Evolutionary conservation across 371 early-diverging fungal species (phyloP).

Genomic region (Coemansia sp.): DNA sequence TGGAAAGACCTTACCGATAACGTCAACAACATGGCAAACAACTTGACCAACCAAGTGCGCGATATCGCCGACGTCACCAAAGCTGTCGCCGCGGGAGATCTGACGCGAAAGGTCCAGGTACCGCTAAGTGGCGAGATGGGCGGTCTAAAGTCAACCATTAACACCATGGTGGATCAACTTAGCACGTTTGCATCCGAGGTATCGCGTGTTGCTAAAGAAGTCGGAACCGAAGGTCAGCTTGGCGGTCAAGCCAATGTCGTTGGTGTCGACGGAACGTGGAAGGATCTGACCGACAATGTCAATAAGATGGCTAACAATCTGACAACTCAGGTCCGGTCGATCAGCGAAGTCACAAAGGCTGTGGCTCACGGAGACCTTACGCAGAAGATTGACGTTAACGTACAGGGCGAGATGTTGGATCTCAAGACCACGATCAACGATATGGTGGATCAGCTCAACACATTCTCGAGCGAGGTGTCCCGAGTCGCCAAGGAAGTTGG

Average conservation of each 20-base stretch:
- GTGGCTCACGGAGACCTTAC: conserved; percentile 57
- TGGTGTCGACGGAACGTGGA: conserved; percentile 59
- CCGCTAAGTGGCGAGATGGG: conserved; percentile 66
- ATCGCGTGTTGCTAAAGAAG: conserved; percentile 41
- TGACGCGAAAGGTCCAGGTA: conserved; percentile 61
- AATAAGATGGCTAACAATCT: conserved; percentile 59
- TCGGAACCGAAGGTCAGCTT: conserved; percentile 46
- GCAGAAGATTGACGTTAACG: conserved; percentile 59
- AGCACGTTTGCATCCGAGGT: conserved; percentile 52
- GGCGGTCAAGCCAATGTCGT: conserved; percentile 65
- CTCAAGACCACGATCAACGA: conserved; percentile 70
- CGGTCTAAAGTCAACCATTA: conserved; percentile 68
- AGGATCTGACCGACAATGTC: conserved; percentile 58
- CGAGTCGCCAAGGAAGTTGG: conserved; percentile 66
- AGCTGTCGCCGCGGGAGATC: conserved; percentile 71
- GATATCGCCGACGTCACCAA: conserved; percentile 72
- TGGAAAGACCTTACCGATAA: conserved; percentile 70
- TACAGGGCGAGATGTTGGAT: conserved; percentile 57
- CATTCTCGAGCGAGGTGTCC: conserved; percentile 61
- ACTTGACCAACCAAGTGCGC: conserved; percentile 68
- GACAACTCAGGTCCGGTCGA: conserved; percentile 59
- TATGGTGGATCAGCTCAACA: conserved; percentile 60
- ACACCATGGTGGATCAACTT: conserved; percentile 64
- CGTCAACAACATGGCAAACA: conserved; percentile 67
- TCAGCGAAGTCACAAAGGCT: conserved; percentile 32